phyloP scores from a whole-genome alignment of 1,284 basidiomycete species.

The Cryptococcus sp. region DNA sequence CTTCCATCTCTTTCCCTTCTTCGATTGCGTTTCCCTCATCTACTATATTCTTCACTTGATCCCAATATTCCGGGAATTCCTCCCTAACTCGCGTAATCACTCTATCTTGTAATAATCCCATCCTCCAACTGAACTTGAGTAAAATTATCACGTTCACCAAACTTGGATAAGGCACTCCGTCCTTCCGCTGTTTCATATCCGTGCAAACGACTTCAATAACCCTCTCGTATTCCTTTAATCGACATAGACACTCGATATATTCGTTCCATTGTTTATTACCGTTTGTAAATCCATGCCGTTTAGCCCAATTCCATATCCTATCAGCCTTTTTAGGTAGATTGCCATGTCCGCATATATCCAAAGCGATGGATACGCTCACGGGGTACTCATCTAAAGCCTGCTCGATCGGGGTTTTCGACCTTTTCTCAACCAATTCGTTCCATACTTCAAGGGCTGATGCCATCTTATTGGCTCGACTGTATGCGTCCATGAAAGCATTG shows the following conservation, averaged over 20 bases:
- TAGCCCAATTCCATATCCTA: slow-evolving; percentile 56
- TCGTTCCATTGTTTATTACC: slow-evolving; percentile 62
- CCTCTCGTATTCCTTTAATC: slow-evolving; percentile 62
- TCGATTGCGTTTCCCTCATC: too few relatives aligned
- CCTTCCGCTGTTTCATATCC: slow-evolving; percentile 54
- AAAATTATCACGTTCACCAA: slow-evolving; percentile 41
- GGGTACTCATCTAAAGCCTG: slow-evolving; percentile 54
- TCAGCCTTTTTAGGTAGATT: slow-evolving; percentile 54
- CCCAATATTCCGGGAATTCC: too few relatives aligned
- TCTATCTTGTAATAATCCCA: too few relatives aligned
- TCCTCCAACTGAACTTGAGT: slow-evolving; percentile 33
- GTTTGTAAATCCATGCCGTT: slow-evolving; percentile 53
- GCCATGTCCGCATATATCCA: slow-evolving; percentile 74
- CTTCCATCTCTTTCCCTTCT: too few relatives aligned
- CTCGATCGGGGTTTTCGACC: slow-evolving; percentile 39
- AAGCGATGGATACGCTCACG: slow-evolving; percentile 69
- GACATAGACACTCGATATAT: slow-evolving; percentile 82
- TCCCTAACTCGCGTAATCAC: too few relatives aligned
- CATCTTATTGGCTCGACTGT: slow-evolving; percentile 68
- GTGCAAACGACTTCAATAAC: slow-evolving; percentile 62
- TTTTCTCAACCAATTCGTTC: slow-evolving; percentile 62
- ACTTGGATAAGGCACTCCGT: slow-evolving; percentile 21
- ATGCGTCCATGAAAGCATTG: slow-evolving; percentile 87
- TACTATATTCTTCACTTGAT: too few relatives aligned
- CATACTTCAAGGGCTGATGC: slow-evolving; percentile 71